These are phyloP conservation scores for Colletotrichum somersetense DNA, from an alignment of 2,329 filamentous ascomycete species.

Conservation along the genomic window DNA sequence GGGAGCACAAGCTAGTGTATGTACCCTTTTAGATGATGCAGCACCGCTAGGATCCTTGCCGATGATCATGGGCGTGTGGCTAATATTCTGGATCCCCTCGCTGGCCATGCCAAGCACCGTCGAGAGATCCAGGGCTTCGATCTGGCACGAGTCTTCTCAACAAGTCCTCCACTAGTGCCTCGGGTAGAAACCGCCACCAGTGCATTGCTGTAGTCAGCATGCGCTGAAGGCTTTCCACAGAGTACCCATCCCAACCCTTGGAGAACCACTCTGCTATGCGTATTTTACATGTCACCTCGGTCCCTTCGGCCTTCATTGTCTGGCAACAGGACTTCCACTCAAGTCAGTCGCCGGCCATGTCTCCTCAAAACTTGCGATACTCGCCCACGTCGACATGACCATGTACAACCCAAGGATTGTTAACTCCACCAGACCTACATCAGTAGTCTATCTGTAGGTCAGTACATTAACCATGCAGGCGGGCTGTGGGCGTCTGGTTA, in stretches of 20 bases:
- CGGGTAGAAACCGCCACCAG: not conserved
- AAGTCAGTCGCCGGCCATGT: not conserved
- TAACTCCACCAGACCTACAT: not conserved
- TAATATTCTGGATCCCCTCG: slow-evolving; percentile 5
- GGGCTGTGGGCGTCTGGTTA: not conserved
- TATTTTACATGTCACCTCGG: not conserved
- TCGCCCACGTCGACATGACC: not conserved
- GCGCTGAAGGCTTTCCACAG: slow-evolving; percentile 1
- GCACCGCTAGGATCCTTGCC: slow-evolving; percentile 25
- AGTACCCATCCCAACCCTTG: not conserved
- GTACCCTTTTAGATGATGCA: slow-evolving; percentile 20
- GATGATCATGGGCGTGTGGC: slow-evolving; percentile 35
- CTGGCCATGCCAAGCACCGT: not conserved
- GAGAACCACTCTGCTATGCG: no score
- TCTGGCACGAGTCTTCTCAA: slow-evolving; percentile 21
- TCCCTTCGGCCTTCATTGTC: not conserved
- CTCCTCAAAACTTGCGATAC: not conserved
- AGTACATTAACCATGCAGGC: not conserved
- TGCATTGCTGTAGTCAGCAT: slow-evolving; percentile 5
- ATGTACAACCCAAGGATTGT: not conserved
- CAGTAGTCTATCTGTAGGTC: not conserved
- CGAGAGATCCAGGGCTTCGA: slow-evolving; percentile 29
- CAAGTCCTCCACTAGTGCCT: not conserved
- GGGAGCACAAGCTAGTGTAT: slow-evolving; percentile 23
- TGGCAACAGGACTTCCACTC: not conserved